These are phyloP conservation scores for Chrysoporthe deuterocubensis DNA, from an alignment of 2,329 filamentous ascomycete genomes.

Conservation along the genomic window DNA sequence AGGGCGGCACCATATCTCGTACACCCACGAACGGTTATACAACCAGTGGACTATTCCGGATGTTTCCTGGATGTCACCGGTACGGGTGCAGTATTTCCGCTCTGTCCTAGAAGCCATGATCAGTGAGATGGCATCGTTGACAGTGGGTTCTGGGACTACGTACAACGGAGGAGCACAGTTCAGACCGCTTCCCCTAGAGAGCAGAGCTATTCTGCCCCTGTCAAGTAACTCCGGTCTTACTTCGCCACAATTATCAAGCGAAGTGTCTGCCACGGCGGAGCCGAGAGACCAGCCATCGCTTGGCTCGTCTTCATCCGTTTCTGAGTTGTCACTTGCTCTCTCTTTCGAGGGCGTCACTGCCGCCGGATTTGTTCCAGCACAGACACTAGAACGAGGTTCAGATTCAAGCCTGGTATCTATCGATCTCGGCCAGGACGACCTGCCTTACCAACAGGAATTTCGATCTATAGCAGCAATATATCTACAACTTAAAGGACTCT, in stretches of 20 bases:
- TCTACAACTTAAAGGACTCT: not conserved
- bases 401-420: not conserved
- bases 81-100: not conserved
- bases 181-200: not conserved
- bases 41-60: not conserved
- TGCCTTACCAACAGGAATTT: not conserved
- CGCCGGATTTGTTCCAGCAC: too few relatives aligned
- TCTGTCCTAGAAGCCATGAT: not conserved
- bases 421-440: not conserved
- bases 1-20: not conserved
- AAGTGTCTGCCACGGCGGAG: not conserved
- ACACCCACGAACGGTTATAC: not conserved
- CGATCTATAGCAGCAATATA: not conserved
- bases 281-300: not conserved
- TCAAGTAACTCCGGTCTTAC: not conserved
- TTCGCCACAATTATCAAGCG: too few relatives aligned
- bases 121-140: not conserved
- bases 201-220: not conserved
- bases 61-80: not conserved
- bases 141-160: not conserved
- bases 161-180: not conserved
- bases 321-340: too few relatives aligned
- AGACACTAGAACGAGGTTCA: too few relatives aligned
- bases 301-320: not conserved
- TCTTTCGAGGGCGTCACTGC: too few relatives aligned